Evolutionary conservation across 441 rosid genomes (phyloP), one percentile per base, ranked within the genome.

Genomic region (California macrophylla): DNA sequence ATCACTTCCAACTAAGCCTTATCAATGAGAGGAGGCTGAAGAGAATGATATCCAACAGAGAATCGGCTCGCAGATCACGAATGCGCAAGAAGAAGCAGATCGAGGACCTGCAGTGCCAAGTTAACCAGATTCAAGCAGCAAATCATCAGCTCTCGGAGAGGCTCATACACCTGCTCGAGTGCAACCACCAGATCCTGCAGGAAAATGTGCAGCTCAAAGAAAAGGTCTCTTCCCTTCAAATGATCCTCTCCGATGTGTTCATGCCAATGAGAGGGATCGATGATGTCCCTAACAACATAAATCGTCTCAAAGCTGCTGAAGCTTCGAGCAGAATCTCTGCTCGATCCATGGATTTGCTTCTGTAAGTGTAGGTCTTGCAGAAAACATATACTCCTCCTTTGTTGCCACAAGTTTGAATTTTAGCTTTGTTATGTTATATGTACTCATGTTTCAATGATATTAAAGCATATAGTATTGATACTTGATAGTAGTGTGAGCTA

Each of bases 11-110:
- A n/a, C 71, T 54, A 1, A 78, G 72, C 28, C 71, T 69, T 6
- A 12, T 65, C 32, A 70, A 82, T 10, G 97, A 86, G 67, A 87
- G 71, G 75, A 85, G 84, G 75, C 78, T 78, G 18, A 87, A 82
- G 71, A 83, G 93, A 79, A 88, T 85, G 84, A 80, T 81, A 69
- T 86, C 96, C 6, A 91, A 89, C 84, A 71, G 92, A 34, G 97
- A 89, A 79, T 87, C 93, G 0, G 92, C 96, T n/a, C 76, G 85
- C 75, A 79, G 89, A 74, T 89, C 89, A 0, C 78, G 89, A n/a
- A 79, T 89, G 83, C 82, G 90, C 13, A 91, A 86, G 83, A 89
- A 86, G 84, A 86, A 76, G 79, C 93, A 83, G 58, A 82, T 91
- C 10, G 89, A 89, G 78, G 97, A 85, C 78, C 85, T 91, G 25